Base-by-base conservation (phyloP, 1,284 basidiomycete genomes). In the Papiliotrema laurentii region DNA sequence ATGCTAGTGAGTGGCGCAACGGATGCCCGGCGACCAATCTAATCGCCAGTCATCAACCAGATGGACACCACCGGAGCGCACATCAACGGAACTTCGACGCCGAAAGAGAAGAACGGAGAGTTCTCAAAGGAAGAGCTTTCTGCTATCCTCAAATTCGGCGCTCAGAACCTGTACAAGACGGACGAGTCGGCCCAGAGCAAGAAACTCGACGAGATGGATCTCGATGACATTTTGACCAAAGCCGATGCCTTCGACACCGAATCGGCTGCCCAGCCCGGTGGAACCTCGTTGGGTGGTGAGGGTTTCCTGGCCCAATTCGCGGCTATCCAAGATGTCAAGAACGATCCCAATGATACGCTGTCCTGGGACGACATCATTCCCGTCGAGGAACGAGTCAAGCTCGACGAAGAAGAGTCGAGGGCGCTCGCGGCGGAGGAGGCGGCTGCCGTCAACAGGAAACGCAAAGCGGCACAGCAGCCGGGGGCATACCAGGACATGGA, bases 361-460 rank as follows among this genome's bases (percentile, higher is more conserved):
- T 89, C 78, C 68, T 98, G 96, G 96, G 96, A 98, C 68, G 96
- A 98, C 60, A 98, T 99, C 68, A 98, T 99, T 61, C 96, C 96
- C 7, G 75, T 87, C 11, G 90, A 94, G 33, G 91, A 93, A 64
- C 86, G 96, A 6, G 84, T 87, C 69, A 85, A 84, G 71, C 83
- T 86, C 42, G 89, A 93, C 56, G 81, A 83, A 42, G 89, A 92
- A 58, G 89, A 90, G 58, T 63, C 58, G 24, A 58, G 63, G 30
- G 69, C 71, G 9, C 61, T 73, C 24, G 58, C 59, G 51, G 70
- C 61, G 38, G 87, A 84, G 59, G 81, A 83, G 55, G 60, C 51
- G 42, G 57, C 54, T 43, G 82, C 84, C 59, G 44, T 43, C 11
- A 49, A 57, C 2, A 78, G 87, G 59, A 93, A 93, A 70, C 83